These are phyloP conservation scores for Carex littledalei DNA, from an alignment of 176 grass and related monocot genomes.

Conservation along the genomic window DNA sequence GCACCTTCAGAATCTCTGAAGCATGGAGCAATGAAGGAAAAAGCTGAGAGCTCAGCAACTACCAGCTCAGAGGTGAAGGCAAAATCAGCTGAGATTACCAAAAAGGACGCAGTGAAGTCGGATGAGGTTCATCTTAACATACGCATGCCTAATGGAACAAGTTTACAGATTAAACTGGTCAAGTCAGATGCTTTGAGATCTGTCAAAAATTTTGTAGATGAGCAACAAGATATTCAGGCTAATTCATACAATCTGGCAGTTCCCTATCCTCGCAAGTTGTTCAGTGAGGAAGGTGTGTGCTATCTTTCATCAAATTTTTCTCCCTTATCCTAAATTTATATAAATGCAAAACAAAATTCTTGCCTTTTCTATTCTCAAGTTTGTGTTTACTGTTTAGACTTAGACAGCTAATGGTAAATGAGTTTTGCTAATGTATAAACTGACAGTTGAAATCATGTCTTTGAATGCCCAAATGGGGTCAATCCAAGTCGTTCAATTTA, in stretches of 20 bases:
- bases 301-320: neutral
- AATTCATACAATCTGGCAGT: slow-evolving; percentile 71
- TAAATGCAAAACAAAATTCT: neutral
- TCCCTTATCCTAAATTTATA: neutral
- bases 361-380: neutral
- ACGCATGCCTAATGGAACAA: slow-evolving; percentile 73
- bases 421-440: too few relatives aligned
- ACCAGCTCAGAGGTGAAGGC: neutral
- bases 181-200: slow-evolving; percentile 56
- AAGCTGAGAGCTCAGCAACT: slow-evolving; percentile 16
- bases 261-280: slow-evolving; percentile 85
- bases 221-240: slow-evolving; percentile 34
- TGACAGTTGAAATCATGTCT: too few relatives aligned
- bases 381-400: neutral
- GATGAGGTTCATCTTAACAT: slow-evolving; percentile 68
- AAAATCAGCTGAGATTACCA: slow-evolving; percentile 6
- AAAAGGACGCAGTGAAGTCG: slow-evolving; percentile 25
- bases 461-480: too few relatives aligned
- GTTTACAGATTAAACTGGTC: slow-evolving; percentile 69
- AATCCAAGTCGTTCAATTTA: too few relatives aligned
- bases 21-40: neutral
- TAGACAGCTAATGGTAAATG: neutral
- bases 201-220: slow-evolving; percentile 71
- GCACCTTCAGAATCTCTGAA: neutral
- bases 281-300: slow-evolving; percentile 60